These are phyloP conservation scores for Lachnellula suecica DNA, from an alignment of 2,329 filamentous ascomycete genomes.

Conservation along the genomic window DNA sequence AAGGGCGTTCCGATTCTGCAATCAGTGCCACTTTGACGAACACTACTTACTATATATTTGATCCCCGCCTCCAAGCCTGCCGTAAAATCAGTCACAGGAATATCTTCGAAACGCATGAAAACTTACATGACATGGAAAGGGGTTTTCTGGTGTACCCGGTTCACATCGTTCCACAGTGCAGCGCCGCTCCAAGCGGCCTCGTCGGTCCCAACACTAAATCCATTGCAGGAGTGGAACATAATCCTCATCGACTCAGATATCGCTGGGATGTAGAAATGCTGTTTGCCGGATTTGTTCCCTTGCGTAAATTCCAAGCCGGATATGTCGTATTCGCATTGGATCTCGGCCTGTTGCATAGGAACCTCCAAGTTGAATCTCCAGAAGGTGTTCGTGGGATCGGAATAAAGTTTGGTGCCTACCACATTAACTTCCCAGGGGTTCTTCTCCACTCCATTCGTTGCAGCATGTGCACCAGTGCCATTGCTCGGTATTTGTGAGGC, in stretches of 20 bases:
- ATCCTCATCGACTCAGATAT: constrained; percentile 88
- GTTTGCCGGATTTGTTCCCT: constrained; percentile 56
- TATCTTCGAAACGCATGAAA: no score
- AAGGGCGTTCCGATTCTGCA: no score
- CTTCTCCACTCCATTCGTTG: background rate
- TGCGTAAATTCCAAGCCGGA: constrained; percentile 62
- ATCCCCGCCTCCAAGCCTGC: constrained; percentile 85
- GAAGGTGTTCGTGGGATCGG: constrained; percentile 73
- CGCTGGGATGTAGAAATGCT: constrained; percentile 82
- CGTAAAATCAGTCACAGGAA: constrained; percentile 5
- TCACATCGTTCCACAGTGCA: constrained; percentile 92
- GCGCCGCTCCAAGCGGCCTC: constrained; percentile 84
- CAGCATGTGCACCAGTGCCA: constrained; percentile 7
- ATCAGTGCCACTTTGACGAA: background rate
- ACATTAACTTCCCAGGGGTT: constrained; percentile 38
- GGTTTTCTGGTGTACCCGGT: constrained; percentile 72
- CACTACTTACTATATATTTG: constrained; percentile 74
- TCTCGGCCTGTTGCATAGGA: constrained; percentile 68
- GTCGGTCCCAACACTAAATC: constrained; percentile 86
- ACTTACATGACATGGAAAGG: constrained; percentile 87
- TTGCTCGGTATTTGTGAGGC: background rate
- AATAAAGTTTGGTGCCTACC: constrained; percentile 60
- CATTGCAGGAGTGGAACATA: constrained; percentile 98
- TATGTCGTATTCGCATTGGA: constrained; percentile 77
- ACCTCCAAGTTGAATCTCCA: constrained; percentile 87